Evolutionary conservation across 108 stramenopile species (phyloP).

Genomic region (Mediolabrus comicus): DNA sequence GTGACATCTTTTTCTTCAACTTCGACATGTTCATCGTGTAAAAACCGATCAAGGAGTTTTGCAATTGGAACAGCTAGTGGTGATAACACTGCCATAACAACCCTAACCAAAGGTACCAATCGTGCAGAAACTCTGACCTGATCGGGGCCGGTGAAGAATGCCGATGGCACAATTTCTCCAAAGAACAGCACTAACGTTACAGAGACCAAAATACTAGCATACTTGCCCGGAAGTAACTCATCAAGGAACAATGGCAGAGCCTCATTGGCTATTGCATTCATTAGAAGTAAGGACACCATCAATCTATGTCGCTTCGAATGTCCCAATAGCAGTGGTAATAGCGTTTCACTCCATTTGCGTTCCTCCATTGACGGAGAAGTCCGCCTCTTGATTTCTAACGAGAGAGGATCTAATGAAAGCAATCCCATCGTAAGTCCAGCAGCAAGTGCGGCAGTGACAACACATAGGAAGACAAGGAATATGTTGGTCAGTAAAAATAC

Average conservation of each 20-base stretch:
- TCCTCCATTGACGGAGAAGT: slow-evolving; percentile 49
- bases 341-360: slow-evolving; percentile 39
- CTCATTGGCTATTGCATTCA: slow-evolving; percentile 92
- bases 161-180: slow-evolving; percentile 56
- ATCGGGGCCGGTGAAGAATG: slow-evolving; percentile 90
- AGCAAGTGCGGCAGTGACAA: slow-evolving; percentile 83
- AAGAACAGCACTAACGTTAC: slow-evolving; percentile 91
- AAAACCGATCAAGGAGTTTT: slow-evolving; percentile 67
- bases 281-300: slow-evolving; percentile 91
- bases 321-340: slow-evolving; percentile 73
- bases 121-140: slow-evolving; percentile 78
- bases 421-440: slow-evolving; percentile 95
- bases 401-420: slow-evolving; percentile 81
- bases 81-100: slow-evolving; percentile 73
- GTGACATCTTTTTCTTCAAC: slow-evolving; percentile 34
- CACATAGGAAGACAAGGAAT: slow-evolving; percentile 58
- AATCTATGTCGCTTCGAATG: slow-evolving; percentile 78
- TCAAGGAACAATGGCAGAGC: slow-evolving; percentile 95
- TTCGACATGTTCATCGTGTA: slow-evolving; percentile 65
- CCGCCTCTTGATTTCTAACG: slow-evolving; percentile 76
- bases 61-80: slow-evolving; percentile 92
- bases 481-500: slow-evolving; percentile 32
- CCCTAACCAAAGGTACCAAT: slow-evolving; percentile 77
- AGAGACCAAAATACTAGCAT: slow-evolving; percentile 80
- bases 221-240: slow-evolving; percentile 73